Conservation (phyloP, 768 basidiomycete genomes). For the Cystobasidium ongulense region DNA sequence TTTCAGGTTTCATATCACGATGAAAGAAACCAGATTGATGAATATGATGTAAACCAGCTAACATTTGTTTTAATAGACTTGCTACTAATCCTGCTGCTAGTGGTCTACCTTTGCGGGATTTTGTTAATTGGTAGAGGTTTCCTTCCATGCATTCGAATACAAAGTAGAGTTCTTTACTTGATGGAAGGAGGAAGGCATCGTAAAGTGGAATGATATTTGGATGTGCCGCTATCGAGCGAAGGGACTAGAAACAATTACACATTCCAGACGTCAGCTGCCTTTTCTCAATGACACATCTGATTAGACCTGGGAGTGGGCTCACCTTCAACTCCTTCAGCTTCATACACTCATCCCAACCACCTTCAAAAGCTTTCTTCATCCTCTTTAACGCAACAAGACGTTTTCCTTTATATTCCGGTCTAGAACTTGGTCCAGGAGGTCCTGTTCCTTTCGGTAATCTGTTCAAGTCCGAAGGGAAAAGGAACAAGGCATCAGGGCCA, state of each 20-base stretch:
- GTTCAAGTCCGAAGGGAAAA: constrained; percentile 47
- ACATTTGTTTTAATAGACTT: constrained; percentile 86
- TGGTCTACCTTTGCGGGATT: constrained; percentile 84
- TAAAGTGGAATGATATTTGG: constrained; percentile 97
- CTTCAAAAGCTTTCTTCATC: constrained; percentile 97
- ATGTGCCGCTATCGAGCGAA: constrained; percentile 87
- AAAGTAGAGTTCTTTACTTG: constrained; percentile 92
- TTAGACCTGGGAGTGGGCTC: too few relatives aligned
- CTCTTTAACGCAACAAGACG: constrained; percentile 92
- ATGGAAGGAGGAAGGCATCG: constrained; percentile 96
- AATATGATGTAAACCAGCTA: constrained; percentile 82
- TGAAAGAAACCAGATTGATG: constrained; percentile 92
- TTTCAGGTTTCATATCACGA: constrained; percentile 99
- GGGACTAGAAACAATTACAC: constrained; percentile 55
- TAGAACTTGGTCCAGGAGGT: constrained; percentile 39
- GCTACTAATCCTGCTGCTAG: constrained; percentile 95
- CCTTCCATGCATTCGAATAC: constrained; percentile 99
- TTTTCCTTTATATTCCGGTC: constrained; percentile 90
- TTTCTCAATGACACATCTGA: too few relatives aligned
- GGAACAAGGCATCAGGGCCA: constrained; percentile 58
- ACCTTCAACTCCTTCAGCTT: constrained; percentile 92
- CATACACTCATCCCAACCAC: constrained; percentile 96
- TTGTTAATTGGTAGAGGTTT: constrained; percentile 98
- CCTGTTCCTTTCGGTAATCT: constrained; percentile 39
- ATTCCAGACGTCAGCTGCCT: neutral